A percentile compares a stretch with the other conserved stretches of the same genome.
Conservation (phyloP, 441 rosid genomes). For the Euphorbia schlechtendalii region DNA sequence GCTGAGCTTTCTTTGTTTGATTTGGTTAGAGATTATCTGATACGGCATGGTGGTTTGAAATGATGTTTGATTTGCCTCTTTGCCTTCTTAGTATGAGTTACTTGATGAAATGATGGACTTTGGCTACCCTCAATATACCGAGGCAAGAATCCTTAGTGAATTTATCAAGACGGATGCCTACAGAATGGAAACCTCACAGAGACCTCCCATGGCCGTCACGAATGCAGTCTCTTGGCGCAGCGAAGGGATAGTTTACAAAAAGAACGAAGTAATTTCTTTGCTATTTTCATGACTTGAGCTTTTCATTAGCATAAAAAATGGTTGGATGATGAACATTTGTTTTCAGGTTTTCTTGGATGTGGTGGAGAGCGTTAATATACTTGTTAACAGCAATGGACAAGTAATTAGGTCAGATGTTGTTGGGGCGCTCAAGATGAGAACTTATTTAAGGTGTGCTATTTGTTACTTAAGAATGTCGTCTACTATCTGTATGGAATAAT, state of each 20-base stretch:
- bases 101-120: slow-evolving; percentile 99
- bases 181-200: slow-evolving; percentile 90
- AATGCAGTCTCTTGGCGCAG: slow-evolving; percentile 99
- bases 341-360: slow-evolving; percentile 91
- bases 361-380: slow-evolving; percentile 91
- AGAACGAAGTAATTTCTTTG: slow-evolving; percentile 67
- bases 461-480: neutral
- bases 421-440: slow-evolving; percentile 98
- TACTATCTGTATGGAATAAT: neutral
- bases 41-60: neutral
- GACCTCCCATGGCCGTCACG: slow-evolving; percentile 99
- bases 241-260: slow-evolving; percentile 86
- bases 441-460: slow-evolving; percentile 67
- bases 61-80: slow-evolving; percentile 6
- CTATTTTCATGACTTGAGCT: slow-evolving; percentile 1
- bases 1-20: neutral
- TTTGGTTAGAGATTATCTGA: neutral
- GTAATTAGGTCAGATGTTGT: slow-evolving; percentile 93
- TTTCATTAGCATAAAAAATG: slow-evolving; percentile 15
- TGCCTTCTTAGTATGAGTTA: slow-evolving; percentile 69
- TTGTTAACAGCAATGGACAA: slow-evolving; percentile 96
- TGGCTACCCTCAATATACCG: slow-evolving; percentile 95
- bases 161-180: slow-evolving; percentile 99
- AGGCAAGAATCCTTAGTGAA: slow-evolving; percentile 87
- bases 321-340: slow-evolving; percentile 13